These are phyloP conservation scores for Pseudomassariella vexata DNA, from an alignment of 2,329 filamentous ascomycete genomes.

Conservation along the genomic window DNA sequence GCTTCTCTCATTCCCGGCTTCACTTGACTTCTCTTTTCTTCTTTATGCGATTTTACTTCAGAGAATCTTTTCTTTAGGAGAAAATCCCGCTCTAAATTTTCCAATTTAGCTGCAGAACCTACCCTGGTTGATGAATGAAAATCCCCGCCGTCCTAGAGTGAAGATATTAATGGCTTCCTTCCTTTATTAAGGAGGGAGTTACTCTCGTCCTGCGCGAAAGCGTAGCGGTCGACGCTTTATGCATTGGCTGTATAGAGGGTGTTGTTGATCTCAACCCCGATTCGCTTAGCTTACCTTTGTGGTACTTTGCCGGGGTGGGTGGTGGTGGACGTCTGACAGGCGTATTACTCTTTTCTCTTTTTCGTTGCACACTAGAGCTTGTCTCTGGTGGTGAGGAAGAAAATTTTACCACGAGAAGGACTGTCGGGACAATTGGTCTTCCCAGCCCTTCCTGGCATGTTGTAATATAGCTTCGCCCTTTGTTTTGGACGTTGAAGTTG, in stretches of 20 bases:
- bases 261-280: slow-evolving; percentile 91
- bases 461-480: no score
- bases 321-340: slow-evolving; percentile 88
- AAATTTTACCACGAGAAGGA: slow-evolving; percentile 9
- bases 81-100: slow-evolving; percentile 87
- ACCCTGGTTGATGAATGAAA: slow-evolving; percentile 92
- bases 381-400: slow-evolving; percentile 48
- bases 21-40: slow-evolving; percentile 9
- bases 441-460: no score
- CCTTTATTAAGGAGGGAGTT: slow-evolving; percentile 25
- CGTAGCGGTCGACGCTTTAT: slow-evolving; percentile 42
- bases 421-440: no score
- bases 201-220: slow-evolving; percentile 56
- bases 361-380: slow-evolving; percentile 48
- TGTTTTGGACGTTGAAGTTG: no score
- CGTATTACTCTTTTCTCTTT: slow-evolving; percentile 41
- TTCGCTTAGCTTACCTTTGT: slow-evolving; percentile 63
- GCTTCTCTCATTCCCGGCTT: slow-evolving; percentile 20
- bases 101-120: slow-evolving; percentile 88
- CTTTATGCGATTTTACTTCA: slow-evolving; percentile 33
- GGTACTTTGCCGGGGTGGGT: slow-evolving; percentile 74
- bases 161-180: slow-evolving; percentile 50
- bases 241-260: slow-evolving; percentile 67
- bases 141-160: slow-evolving; percentile 89
- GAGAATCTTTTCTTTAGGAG: slow-evolving; percentile 98